Evolutionary conservation across 345 rosid genomes (phyloP).

Genomic region (Salix exigua): DNA sequence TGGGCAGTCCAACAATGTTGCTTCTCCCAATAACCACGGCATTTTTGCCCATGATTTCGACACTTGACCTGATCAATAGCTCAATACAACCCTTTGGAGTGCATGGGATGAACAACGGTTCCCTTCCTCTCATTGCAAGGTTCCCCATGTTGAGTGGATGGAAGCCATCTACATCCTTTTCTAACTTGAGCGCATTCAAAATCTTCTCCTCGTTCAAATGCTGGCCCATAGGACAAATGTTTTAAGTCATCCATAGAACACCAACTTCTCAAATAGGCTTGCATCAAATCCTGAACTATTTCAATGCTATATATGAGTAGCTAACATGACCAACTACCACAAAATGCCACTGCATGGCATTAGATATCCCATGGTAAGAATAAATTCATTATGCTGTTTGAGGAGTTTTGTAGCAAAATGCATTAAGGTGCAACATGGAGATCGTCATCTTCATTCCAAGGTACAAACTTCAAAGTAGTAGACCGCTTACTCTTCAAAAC

Average conservation of each 20-base stretch:
- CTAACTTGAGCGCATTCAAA: slow-evolving; percentile 55
- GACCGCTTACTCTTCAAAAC: neutral
- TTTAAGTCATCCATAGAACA: slow-evolving; percentile 12
- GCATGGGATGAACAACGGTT: slow-evolving; percentile 79
- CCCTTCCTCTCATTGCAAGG: slow-evolving; percentile 92
- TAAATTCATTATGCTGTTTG: neutral
- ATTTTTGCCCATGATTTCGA: slow-evolving; percentile 67
- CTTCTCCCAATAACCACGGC: slow-evolving; percentile 91
- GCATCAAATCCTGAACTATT: slow-evolving; percentile 23
- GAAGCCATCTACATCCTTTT: slow-evolving; percentile 91
- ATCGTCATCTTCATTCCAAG: neutral
- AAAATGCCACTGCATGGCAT: neutral
- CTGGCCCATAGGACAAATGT: slow-evolving; percentile 42
- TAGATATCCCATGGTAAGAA: neutral
- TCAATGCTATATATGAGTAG: neutral
- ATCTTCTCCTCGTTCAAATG: slow-evolving; percentile 81
- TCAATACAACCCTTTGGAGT: slow-evolving; percentile 87
- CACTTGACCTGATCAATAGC: slow-evolving; percentile 68
- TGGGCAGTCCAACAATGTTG: slow-evolving; percentile 86
- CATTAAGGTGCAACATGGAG: neutral
- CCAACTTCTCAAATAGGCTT: slow-evolving; percentile 18
- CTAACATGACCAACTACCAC: slow-evolving; percentile 1
- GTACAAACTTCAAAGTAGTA: neutral
- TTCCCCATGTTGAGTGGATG: slow-evolving; percentile 83
- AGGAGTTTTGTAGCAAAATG: neutral